A percentile compares a stretch with the other conserved stretches of the same genome.
These are phyloP conservation scores for Phtheirospermum japonicum DNA, from an alignment of 257 asterid species.

Conservation along the genomic window DNA sequence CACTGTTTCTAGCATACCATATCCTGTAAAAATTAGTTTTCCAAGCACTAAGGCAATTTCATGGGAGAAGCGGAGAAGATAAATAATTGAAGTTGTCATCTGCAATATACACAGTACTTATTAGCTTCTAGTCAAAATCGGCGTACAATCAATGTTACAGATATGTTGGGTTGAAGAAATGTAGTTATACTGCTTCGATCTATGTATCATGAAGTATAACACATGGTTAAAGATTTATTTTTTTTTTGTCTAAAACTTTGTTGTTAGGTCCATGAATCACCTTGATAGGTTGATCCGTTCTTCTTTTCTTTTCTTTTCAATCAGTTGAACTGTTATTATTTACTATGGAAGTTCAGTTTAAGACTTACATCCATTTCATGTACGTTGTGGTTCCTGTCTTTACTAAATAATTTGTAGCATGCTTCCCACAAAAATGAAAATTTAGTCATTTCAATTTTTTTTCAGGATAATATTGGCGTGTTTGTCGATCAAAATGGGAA, in stretches of 20 bases:
- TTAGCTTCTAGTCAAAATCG: constrained; percentile 4
- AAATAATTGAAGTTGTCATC: not conserved
- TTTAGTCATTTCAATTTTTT: constrained; percentile 20
- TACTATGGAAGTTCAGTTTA: no score
- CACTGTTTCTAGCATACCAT: not conserved
- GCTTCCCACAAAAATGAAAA: constrained; percentile 17
- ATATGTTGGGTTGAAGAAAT: not conserved
- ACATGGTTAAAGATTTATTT: constrained; percentile 3
- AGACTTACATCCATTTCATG: no score
- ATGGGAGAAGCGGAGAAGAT: not conserved
- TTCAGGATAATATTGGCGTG: constrained; percentile 95
- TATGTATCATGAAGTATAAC: not conserved
- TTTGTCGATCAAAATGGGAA: constrained; percentile 98
- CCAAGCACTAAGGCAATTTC: not conserved
- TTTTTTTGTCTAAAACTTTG: not conserved
- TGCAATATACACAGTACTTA: not conserved
- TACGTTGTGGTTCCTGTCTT: not conserved
- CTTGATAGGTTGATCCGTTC: constrained; percentile 10
- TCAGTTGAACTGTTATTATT: not conserved
- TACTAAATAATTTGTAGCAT: not conserved
- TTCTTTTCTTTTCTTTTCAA: constrained; percentile 8
- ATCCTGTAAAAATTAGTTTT: not conserved
- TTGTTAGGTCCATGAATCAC: constrained; percentile 9
- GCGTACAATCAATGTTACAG: not conserved
- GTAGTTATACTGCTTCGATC: not conserved